Percentiles rank a stretch among this genome's conserved stretches.
Evolutionary conservation across 805 yeast species (phyloP).

Genomic region (Metschnikowia noctiluminum): DNA sequence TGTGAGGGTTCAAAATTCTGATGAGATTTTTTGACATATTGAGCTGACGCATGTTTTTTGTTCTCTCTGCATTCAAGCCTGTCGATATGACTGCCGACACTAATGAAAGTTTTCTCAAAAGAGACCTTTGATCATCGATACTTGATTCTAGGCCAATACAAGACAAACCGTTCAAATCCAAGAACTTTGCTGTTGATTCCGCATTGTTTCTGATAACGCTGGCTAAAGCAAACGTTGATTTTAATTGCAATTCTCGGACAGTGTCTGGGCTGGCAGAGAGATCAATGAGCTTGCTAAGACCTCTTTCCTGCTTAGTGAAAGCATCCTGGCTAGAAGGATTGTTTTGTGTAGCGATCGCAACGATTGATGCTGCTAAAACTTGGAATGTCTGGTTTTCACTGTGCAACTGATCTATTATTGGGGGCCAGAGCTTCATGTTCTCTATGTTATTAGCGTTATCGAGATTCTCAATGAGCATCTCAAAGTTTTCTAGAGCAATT

Average conservation of each 20-base stretch:
- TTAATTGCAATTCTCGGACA: slow-evolving; percentile 41
- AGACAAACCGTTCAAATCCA: slow-evolving; percentile 59
- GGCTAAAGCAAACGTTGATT: slow-evolving; percentile 76
- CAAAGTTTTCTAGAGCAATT: slow-evolving; percentile 84
- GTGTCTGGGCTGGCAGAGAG: slow-evolving; percentile 32
- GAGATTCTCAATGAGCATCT: slow-evolving; percentile 86
- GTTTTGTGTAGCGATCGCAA: slow-evolving; percentile 93
- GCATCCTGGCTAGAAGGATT: slow-evolving; percentile 73
- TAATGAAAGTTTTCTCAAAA: slow-evolving; percentile 54
- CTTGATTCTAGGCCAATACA: slow-evolving; percentile 32
- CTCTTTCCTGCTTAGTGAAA: slow-evolving; percentile 50
- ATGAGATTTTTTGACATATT: slow-evolving; percentile 33
- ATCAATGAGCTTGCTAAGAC: slow-evolving; percentile 44
- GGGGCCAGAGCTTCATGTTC: slow-evolving; percentile 76
- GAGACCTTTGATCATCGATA: slow-evolving; percentile 34
- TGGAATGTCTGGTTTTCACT: slow-evolving; percentile 42
- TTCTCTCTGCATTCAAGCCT: slow-evolving; percentile 41
- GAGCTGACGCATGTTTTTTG: slow-evolving; percentile 35
- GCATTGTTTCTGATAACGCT: slow-evolving; percentile 68
- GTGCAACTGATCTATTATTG: slow-evolving; percentile 53
- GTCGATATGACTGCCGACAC: slow-evolving; percentile 59
- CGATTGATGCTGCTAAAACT: slow-evolving; percentile 62
- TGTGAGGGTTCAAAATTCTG: slow-evolving; percentile 27
- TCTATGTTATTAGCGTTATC: slow-evolving; percentile 95
- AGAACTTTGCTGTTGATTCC: slow-evolving; percentile 54